Conservation (phyloP, 768 basidiomycete species). For the Holtermannia corniformis region DNA sequence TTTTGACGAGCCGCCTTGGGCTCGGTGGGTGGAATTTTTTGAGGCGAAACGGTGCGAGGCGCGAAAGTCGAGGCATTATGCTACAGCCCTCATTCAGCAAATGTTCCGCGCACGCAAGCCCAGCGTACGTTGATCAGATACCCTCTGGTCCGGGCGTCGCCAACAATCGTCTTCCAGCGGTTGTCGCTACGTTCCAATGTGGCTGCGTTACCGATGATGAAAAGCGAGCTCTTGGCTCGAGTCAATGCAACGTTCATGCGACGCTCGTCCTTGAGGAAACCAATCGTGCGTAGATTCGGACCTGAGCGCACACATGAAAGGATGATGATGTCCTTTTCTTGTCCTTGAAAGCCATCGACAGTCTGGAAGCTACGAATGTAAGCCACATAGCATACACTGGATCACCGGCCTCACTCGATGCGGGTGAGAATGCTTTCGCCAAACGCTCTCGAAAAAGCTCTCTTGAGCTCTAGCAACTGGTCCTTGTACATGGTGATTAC, state of each 20-base stretch:
- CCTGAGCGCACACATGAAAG: slow-evolving; percentile 93
- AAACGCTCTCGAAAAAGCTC: slow-evolving; percentile 60
- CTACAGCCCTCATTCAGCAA: background rate
- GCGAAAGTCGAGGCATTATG: background rate
- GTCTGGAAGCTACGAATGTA: slow-evolving; percentile 66
- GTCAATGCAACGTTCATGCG: slow-evolving; percentile 99
- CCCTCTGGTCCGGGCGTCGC: slow-evolving; percentile 60
- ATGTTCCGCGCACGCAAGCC: background rate
- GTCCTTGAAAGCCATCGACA: slow-evolving; percentile 97
- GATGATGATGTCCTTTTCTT: slow-evolving; percentile 97
- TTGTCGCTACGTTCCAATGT: slow-evolving; percentile 79
- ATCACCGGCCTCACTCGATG: slow-evolving; percentile 49
- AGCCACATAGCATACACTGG: background rate
- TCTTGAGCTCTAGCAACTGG: slow-evolving; percentile 66
- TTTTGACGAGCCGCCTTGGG: background rate
- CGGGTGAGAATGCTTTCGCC: slow-evolving; percentile 59
- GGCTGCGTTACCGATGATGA: slow-evolving; percentile 80
- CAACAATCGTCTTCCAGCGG: slow-evolving; percentile 67
- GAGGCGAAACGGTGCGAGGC: too few species aligned
- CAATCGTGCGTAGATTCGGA: slow-evolving; percentile 66
- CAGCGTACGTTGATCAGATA: slow-evolving; percentile 56
- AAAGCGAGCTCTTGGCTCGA: slow-evolving; percentile 88
- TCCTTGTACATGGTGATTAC: slow-evolving; percentile 93
- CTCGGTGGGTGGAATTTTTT: background rate
- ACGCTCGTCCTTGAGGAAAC: slow-evolving; percentile 77